phyloP scores from a whole-genome alignment of 2,329 filamentous ascomycete species.

The Neospermospora avenae region DNA sequence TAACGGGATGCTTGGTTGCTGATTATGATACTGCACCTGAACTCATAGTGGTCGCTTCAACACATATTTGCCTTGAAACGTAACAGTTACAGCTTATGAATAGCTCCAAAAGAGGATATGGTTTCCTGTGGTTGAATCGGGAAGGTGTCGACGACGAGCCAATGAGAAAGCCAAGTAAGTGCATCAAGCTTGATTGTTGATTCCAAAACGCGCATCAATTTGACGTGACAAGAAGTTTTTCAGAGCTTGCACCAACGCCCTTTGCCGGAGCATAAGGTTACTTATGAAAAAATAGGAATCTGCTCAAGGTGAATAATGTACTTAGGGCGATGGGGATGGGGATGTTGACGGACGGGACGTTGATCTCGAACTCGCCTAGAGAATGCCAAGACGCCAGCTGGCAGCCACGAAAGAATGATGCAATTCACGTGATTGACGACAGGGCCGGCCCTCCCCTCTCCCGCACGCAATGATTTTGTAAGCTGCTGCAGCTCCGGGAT shows the following conservation, averaged over 20 bases:
- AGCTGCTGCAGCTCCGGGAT: constrained; percentile 1
- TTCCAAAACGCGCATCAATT: too few species aligned
- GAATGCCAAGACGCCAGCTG: neutral
- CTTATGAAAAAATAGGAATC: too few species aligned
- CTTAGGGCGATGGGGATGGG: too few species aligned
- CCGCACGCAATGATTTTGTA: constrained; percentile 3
- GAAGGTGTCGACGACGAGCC: constrained; percentile 2
- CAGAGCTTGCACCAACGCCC: too few species aligned
- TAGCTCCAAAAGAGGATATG: neutral
- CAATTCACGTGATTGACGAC: neutral
- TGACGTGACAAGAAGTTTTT: too few species aligned
- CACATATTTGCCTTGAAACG: neutral
- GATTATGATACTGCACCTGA: neutral
- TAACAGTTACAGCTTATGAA: neutral
- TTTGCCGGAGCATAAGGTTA: too few species aligned
- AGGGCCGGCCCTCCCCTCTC: neutral
- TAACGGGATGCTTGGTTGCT: neutral
- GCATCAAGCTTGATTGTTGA: too few species aligned
- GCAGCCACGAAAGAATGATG: neutral
- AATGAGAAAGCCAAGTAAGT: neutral
- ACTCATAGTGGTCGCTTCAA: neutral
- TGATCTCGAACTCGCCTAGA: neutral
- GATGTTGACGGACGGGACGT: too few species aligned
- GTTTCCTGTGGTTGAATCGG: neutral
- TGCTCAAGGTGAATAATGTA: too few species aligned